A percentile compares a stretch with the other conserved stretches of the same genome.
Conservation (phyloP, 2,329 filamentous ascomycete species). For the Fusarium nelsonii region DNA sequence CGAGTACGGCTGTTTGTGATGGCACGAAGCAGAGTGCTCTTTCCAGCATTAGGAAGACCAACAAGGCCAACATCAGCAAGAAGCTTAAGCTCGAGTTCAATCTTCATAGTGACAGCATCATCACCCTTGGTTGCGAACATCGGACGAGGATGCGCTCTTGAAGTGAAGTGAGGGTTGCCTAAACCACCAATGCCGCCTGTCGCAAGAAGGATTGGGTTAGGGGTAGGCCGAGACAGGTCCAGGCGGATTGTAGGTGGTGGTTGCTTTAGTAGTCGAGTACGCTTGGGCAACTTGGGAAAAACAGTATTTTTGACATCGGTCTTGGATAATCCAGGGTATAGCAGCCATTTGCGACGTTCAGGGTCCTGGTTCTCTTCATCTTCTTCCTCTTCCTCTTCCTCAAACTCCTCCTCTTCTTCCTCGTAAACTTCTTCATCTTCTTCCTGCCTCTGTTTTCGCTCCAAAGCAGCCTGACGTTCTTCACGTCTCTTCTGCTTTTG, state of each 20-base stretch:
- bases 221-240: slow-evolving; percentile 81
- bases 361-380: slow-evolving; percentile 60
- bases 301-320: slow-evolving; percentile 71
- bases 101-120: slow-evolving; percentile 78
- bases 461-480: slow-evolving; percentile 53
- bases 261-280: slow-evolving; percentile 71
- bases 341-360: slow-evolving; percentile 80
- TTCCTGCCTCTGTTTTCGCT: slow-evolving; percentile 41
- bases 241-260: slow-evolving; percentile 79
- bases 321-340: slow-evolving; percentile 82
- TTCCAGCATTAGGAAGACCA: slow-evolving; percentile 94
- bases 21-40: slow-evolving; percentile 89
- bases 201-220: slow-evolving; percentile 85
- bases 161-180: slow-evolving; percentile 93
- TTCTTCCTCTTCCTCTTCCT: slow-evolving; percentile 55
- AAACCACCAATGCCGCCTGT: slow-evolving; percentile 90
- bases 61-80: slow-evolving; percentile 95
- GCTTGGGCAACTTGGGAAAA: slow-evolving; percentile 65
- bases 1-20: slow-evolving; percentile 90
- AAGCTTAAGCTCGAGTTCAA: slow-evolving; percentile 93
- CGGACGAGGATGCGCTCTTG: slow-evolving; percentile 78
- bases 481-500: slow-evolving; percentile 52
- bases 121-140: slow-evolving; percentile 92
- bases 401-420: slow-evolving; percentile 31
- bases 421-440: slow-evolving; percentile 34